Percentiles rank a stretch among this genome's conserved stretches.
These are phyloP conservation scores for Luffa aegyptiaca DNA, from an alignment of 306 rosid genomes.

Conservation along the genomic window DNA sequence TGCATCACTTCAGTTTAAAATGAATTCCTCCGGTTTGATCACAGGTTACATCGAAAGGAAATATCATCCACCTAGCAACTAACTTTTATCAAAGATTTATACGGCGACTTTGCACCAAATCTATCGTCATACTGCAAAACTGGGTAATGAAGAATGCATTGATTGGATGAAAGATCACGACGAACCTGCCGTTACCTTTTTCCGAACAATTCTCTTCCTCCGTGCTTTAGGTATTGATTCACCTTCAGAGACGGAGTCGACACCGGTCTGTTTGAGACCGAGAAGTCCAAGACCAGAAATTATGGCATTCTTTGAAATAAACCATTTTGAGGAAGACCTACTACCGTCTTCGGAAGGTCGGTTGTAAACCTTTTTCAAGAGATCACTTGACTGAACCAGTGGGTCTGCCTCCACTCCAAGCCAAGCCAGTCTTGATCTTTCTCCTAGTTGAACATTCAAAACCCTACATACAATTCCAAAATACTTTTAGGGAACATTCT, in stretches of 20 bases:
- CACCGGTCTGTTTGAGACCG: conserved; percentile 68
- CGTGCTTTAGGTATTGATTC: conserved; percentile 66
- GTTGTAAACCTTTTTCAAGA: conserved; percentile 59
- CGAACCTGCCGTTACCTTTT: conserved; percentile 68
- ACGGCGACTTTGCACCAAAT: neutral
- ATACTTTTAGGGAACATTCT: neutral
- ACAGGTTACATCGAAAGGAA: neutral
- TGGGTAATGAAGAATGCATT: conserved; percentile 6
- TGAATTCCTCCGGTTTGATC: neutral
- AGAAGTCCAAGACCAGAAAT: conserved; percentile 97
- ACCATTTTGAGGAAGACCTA: conserved; percentile 70
- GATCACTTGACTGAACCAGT: conserved; percentile 61
- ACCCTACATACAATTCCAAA: conserved; percentile 38
- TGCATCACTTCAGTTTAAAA: neutral
- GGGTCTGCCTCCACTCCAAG: conserved; percentile 96
- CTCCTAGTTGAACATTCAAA: conserved; percentile 80
- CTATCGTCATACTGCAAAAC: conserved; percentile 7
- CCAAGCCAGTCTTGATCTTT: conserved; percentile 89
- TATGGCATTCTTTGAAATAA: conserved; percentile 79
- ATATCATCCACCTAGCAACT: conserved; percentile 5
- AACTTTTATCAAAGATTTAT: conserved; percentile 3
- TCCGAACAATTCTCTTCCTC: conserved; percentile 75
- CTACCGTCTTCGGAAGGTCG: conserved; percentile 57
- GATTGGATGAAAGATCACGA: conserved; percentile 20
- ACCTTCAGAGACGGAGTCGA: conserved; percentile 30